Percentiles rank a stretch among this genome's conserved stretches.
Evolutionary conservation across 2,329 filamentous ascomycete species (phyloP).

Genomic region (Penicillium rolfsii): DNA sequence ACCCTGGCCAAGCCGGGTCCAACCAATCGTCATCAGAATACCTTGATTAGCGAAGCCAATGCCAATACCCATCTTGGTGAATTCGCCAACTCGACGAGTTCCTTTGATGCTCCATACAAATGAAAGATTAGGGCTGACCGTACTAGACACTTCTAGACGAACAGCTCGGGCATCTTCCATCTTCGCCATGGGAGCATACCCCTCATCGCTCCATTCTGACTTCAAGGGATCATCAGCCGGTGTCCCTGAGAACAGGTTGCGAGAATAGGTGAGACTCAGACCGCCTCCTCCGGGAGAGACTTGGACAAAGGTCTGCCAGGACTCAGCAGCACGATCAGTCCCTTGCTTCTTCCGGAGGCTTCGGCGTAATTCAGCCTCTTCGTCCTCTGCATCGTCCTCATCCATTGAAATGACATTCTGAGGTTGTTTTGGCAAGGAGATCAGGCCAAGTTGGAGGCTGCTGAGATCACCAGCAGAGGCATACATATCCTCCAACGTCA

Average conservation of each 20-base stretch:
- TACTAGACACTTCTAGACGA: constrained; percentile 38
- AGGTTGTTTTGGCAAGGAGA: constrained; percentile 32
- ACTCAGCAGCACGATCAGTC: constrained; percentile 34
- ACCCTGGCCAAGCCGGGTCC: constrained; percentile 47
- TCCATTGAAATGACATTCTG: constrained; percentile 24
- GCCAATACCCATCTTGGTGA: constrained; percentile 45
- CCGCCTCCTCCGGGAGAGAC: constrained; percentile 35
- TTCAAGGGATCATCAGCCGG: constrained; percentile 36
- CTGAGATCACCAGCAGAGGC: constrained; percentile 29
- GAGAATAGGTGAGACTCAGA: constrained; percentile 41
- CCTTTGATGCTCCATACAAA: constrained; percentile 43
- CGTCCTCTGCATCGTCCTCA: constrained; percentile 32
- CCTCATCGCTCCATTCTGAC: constrained; percentile 48
- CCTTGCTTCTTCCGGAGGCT: constrained; percentile 21
- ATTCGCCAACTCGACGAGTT: constrained; percentile 41
- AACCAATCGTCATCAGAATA: constrained; percentile 44
- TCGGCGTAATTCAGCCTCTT: constrained; percentile 21
- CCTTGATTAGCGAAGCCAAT: constrained; percentile 43
- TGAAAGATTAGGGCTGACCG: constrained; percentile 33
- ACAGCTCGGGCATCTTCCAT: constrained; percentile 38
- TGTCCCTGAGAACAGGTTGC: constrained; percentile 44
- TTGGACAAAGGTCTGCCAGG: constrained; percentile 38
- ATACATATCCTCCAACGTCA: constrained; percentile 27
- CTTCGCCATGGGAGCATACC: constrained; percentile 39
- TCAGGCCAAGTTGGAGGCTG: constrained; percentile 40